phyloP scores from a whole-genome alignment of 805 yeast species.

The Helenozyma rhizophorensis region DNA sequence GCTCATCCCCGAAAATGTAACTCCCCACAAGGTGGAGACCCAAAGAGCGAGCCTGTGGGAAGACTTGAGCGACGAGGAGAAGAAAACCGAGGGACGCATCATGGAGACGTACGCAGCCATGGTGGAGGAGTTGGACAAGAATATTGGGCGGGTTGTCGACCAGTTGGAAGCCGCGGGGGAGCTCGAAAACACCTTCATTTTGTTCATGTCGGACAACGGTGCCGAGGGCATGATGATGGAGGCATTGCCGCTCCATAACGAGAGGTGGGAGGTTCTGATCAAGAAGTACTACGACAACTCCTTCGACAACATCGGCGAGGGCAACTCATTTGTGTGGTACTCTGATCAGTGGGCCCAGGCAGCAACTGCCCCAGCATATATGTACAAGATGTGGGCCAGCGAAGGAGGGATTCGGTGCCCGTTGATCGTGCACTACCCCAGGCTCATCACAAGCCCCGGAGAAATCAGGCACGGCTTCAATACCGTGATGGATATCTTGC shows the following conservation, averaged over 20 bases:
- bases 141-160: conserved; percentile 47
- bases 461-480: conserved; percentile 36
- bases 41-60: conserved; percentile 41
- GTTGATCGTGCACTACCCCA: conserved; percentile 44
- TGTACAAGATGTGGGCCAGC: conserved; percentile 29
- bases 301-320: conserved; percentile 45
- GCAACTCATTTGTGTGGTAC: conserved; percentile 47
- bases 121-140: conserved; percentile 52
- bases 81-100: conserved; percentile 33
- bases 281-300: conserved; percentile 38
- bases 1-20: conserved; percentile 38
- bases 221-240: conserved; percentile 60
- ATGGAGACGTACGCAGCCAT: conserved; percentile 63
- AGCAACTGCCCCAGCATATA: conserved; percentile 51
- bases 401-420: conserved; percentile 50
- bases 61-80: conserved; percentile 36
- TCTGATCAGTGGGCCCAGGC: conserved; percentile 62
- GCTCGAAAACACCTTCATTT: conserved; percentile 50
- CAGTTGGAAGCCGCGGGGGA: conserved; percentile 39
- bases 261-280: conserved; percentile 22
- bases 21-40: conserved; percentile 43
- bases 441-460: conserved; percentile 24
- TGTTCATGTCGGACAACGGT: conserved; percentile 62
- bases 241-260: conserved; percentile 43
- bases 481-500: conserved; percentile 59